Percentiles rank a stretch among this genome's conserved stretches.
Conservation (phyloP, 1,284 basidiomycete species). For the Puccinia polysora region DNA sequence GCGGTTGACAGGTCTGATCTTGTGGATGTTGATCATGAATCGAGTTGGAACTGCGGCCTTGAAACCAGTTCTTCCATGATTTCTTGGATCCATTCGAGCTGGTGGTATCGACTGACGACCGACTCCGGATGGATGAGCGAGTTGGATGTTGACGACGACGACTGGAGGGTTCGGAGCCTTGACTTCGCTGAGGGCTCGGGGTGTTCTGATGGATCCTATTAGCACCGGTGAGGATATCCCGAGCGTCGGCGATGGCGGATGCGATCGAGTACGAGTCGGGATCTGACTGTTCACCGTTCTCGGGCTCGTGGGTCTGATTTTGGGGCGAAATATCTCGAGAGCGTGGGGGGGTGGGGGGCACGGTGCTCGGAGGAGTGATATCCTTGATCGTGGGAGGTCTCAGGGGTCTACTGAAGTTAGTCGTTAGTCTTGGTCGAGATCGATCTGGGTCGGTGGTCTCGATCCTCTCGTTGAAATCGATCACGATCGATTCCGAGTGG, state of each 20-base stretch:
- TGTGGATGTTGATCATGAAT: background rate
- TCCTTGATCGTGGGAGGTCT: background rate
- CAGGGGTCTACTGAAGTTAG: constrained; percentile 27
- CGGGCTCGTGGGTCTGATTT: background rate
- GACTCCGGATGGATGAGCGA: constrained; percentile 8
- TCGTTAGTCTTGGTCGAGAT: background rate
- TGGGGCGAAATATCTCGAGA: constrained; percentile 18
- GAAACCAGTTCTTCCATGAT: constrained; percentile 34
- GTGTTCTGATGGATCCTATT: background rate
- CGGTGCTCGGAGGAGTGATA: background rate
- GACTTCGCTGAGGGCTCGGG: background rate
- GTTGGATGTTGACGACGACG: background rate
- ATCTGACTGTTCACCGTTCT: background rate
- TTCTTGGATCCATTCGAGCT: constrained; percentile 19
- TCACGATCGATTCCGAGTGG: background rate
- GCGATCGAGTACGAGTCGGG: background rate
- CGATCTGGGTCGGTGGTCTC: background rate
- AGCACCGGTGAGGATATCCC: background rate
- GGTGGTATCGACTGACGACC: constrained; percentile 19
- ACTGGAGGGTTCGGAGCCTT: background rate
- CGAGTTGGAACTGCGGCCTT: too few relatives aligned
- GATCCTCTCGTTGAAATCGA: too few relatives aligned
- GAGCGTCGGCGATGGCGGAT: background rate
- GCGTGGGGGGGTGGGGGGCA: constrained; percentile 6
- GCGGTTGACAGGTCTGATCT: background rate